phyloP scores from a whole-genome alignment of 352 stramenopile genomes.

The Phytophthora hybrid region DNA sequence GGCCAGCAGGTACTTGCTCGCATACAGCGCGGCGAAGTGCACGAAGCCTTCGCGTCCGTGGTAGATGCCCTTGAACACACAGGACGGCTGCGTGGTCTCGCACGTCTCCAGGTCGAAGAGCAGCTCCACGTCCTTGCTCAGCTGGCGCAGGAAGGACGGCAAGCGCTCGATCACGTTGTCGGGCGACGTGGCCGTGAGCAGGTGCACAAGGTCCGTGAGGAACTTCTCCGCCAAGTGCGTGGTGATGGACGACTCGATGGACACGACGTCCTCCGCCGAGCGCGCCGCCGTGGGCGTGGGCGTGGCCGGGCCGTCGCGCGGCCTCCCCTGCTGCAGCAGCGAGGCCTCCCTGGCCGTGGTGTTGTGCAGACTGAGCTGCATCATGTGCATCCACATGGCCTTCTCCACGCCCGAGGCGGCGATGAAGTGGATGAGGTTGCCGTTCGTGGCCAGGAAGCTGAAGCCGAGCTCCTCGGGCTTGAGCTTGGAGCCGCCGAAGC shows the following conservation, averaged over 20 bases:
- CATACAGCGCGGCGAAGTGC: slow-evolving; percentile 83
- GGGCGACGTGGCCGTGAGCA: slow-evolving; percentile 48
- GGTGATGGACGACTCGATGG: slow-evolving; percentile 68
- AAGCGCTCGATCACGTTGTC: slow-evolving; percentile 67
- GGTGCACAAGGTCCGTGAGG: slow-evolving; percentile 62
- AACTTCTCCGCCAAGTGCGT: slow-evolving; percentile 82
- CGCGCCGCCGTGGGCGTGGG: slow-evolving; percentile 29
- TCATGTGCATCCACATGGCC: slow-evolving; percentile 86
- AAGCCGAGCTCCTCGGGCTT: slow-evolving; percentile 83
- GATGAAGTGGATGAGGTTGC: slow-evolving; percentile 88
- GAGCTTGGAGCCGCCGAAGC: slow-evolving; percentile 83
- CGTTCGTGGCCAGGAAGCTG: slow-evolving; percentile 85
- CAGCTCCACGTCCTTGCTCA: slow-evolving; percentile 88
- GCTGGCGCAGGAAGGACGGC: slow-evolving; percentile 75
- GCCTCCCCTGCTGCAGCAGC: slow-evolving; percentile 48
- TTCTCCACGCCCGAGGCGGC: slow-evolving; percentile 79
- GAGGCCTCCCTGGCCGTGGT: slow-evolving; percentile 54
- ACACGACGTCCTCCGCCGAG: slow-evolving; percentile 60
- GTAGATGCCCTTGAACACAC: slow-evolving; percentile 90
- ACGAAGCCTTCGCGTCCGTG: slow-evolving; percentile 88
- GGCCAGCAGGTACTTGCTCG: slow-evolving; percentile 80
- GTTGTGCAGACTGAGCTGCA: slow-evolving; percentile 72
- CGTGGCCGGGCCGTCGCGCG: slow-evolving; percentile 39
- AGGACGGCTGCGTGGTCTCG: slow-evolving; percentile 77
- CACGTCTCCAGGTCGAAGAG: slow-evolving; percentile 86